Percentiles rank a stretch among this genome's conserved stretches.
These are phyloP conservation scores for Syzygium oleosum DNA, from an alignment of 345 rosid species.

Conservation along the genomic window DNA sequence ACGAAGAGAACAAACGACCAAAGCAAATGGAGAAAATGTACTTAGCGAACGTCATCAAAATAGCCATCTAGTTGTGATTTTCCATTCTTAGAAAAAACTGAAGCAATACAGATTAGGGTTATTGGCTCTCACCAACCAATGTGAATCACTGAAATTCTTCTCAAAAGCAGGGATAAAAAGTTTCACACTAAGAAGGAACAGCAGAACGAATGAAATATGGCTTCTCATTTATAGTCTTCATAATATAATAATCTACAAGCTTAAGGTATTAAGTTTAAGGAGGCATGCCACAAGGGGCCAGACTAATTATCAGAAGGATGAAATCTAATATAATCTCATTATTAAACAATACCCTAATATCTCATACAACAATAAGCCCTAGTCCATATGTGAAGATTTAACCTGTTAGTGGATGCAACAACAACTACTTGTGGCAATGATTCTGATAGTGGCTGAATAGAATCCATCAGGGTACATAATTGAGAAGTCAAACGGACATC, in stretches of 20 bases:
- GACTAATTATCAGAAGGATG: not conserved
- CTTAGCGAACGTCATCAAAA: not conserved
- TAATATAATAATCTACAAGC: not conserved
- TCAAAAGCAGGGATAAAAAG: not conserved
- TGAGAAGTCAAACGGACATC: slow-evolving; percentile 76
- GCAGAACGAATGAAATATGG: not conserved
- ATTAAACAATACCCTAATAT: not conserved
- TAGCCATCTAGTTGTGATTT: not conserved
- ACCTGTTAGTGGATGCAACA: slow-evolving; percentile 96
- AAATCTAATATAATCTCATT: not conserved
- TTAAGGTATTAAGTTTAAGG: not conserved
- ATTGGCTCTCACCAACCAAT: not conserved
- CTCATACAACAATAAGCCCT: not conserved
- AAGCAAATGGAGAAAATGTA: not conserved
- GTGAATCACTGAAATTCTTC: not conserved
- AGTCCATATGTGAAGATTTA: slow-evolving; percentile 1
- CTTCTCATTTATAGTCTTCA: not conserved
- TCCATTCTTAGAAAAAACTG: not conserved
- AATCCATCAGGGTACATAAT: slow-evolving; percentile 73
- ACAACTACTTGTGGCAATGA: slow-evolving; percentile 46
- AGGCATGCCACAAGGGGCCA: not conserved
- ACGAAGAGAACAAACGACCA: not conserved
- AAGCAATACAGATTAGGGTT: not conserved
- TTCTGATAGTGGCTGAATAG: slow-evolving; percentile 37
- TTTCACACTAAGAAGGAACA: not conserved